Evolutionary conservation across 1,284 basidiomycete species (phyloP).

Genomic region (Ustilago nuda): DNA sequence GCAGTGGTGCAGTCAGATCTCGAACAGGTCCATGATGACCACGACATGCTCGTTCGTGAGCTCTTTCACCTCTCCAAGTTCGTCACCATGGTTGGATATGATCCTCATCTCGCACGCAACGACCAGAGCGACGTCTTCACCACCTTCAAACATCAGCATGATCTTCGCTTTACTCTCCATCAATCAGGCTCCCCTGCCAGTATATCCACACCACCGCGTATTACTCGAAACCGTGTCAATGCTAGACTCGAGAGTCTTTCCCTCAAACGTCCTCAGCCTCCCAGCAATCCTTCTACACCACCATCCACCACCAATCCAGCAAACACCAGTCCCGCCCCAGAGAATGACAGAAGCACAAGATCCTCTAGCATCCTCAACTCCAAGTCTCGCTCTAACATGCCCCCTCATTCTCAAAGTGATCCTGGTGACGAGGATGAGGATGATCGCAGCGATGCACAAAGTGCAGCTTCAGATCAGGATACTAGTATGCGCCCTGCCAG

Average conservation of each 20-base stretch:
- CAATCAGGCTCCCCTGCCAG: conserved; percentile 17
- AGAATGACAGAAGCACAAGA: conserved; percentile 13
- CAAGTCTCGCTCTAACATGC: conserved; percentile 9
- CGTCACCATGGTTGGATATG: conserved; percentile 61
- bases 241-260: conserved; percentile 48
- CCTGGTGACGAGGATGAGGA: conserved; percentile 15
- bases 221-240: conserved; percentile 51
- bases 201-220: conserved; percentile 26
- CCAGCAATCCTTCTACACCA: conserved; percentile 28
- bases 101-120: conserved; percentile 49
- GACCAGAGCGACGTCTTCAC: conserved; percentile 56
- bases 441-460: conserved; percentile 14
- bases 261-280: conserved; percentile 36
- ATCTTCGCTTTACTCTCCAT: conserved; percentile 44
- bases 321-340: conserved; percentile 8
- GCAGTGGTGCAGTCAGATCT: conserved; percentile 44
- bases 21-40: conserved; percentile 52
- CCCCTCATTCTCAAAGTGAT: conserved; percentile 10
- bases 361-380: conserved; percentile 26
- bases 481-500: background rate
- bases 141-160: conserved; percentile 52
- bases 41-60: conserved; percentile 62
- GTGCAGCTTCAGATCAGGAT: conserved; percentile 3
- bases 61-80: conserved; percentile 63
- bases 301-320: conserved; percentile 12